Evolutionary conservation across 768 basidiomycete species (phyloP).

Genomic region (Serendipita vermifera): DNA sequence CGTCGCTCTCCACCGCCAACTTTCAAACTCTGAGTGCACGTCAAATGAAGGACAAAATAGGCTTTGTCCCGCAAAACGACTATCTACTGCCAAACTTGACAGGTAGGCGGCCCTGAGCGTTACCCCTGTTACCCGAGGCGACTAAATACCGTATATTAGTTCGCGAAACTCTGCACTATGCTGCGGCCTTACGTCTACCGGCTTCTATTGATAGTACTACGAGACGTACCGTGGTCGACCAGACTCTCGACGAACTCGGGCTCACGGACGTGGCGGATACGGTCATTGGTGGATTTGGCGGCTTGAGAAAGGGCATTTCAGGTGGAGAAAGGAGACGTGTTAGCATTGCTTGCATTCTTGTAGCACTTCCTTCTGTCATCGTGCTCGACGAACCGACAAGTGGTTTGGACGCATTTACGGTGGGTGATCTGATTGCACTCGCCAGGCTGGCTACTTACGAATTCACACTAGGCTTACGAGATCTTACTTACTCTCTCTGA

Average conservation of each 20-base stretch:
- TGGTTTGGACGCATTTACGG: slow-evolving; percentile 16
- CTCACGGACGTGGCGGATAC: slow-evolving; percentile 31
- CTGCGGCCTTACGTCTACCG: slow-evolving; percentile 28
- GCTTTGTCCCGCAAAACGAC: slow-evolving; percentile 32
- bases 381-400: slow-evolving; percentile 31
- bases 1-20: neutral
- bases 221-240: slow-evolving; percentile 28
- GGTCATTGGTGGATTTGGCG: slow-evolving; percentile 30
- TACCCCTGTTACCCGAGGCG: neutral
- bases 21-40: slow-evolving; percentile 15
- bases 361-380: slow-evolving; percentile 33
- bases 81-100: slow-evolving; percentile 30
- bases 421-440: slow-evolving; percentile 7
- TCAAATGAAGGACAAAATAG: slow-evolving; percentile 23
- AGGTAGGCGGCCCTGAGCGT: slow-evolving; percentile 16
- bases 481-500: slow-evolving; percentile 23
- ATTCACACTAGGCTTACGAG: slow-evolving; percentile 23
- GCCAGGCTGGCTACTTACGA: slow-evolving; percentile 16
- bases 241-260: slow-evolving; percentile 33
- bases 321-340: slow-evolving; percentile 36
- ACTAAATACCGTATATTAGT: slow-evolving; percentile 17
- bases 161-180: slow-evolving; percentile 28
- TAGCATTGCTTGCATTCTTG: slow-evolving; percentile 33
- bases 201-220: slow-evolving; percentile 21
- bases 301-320: slow-evolving; percentile 32